These are phyloP conservation scores for Monosporascus cannonballus DNA, from an alignment of 2,329 filamentous ascomycete species.

Conservation along the genomic window DNA sequence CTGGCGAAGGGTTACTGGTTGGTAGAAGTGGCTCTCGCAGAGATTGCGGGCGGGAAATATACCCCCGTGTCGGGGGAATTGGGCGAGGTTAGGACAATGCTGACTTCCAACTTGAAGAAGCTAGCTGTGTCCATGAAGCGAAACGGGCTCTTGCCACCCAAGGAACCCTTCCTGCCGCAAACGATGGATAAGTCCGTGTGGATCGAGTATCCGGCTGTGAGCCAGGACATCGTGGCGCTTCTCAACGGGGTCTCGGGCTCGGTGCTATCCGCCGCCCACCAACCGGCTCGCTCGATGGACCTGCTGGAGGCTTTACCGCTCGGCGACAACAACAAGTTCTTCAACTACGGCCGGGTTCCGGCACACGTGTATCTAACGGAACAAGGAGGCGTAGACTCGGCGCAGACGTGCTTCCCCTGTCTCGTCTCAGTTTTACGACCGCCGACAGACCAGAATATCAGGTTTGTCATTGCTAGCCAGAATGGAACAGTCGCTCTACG, in stretches of 20 bases:
- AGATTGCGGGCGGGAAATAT: constrained; percentile 38
- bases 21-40: constrained; percentile 46
- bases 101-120: constrained; percentile 64
- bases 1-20: constrained; percentile 85
- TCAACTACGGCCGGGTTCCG: constrained; percentile 73
- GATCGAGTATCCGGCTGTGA: constrained; percentile 69
- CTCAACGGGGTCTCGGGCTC: constrained; percentile 57
- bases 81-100: constrained; percentile 46
- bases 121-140: constrained; percentile 77
- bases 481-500: constrained; percentile 69
- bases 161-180: constrained; percentile 64
- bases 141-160: constrained; percentile 70
- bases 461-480: constrained; percentile 73
- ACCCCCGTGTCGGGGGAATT: constrained; percentile 39
- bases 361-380: constrained; percentile 72
- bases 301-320: constrained; percentile 68
- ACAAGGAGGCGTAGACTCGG: constrained; percentile 55
- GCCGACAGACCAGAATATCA: constrained; percentile 61
- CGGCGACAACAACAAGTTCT: constrained; percentile 66
- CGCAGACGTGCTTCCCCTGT: constrained; percentile 65
- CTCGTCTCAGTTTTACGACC: constrained; percentile 70
- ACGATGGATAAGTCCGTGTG: constrained; percentile 77
- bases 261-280: constrained; percentile 41
- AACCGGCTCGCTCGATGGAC: constrained; percentile 39
- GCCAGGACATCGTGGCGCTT: constrained; percentile 64